Evolutionary conservation across 768 basidiomycete genomes (phyloP), one percentile per base, ranked within the genome.

Genomic region (Psilocybe subaeruginosa): DNA sequence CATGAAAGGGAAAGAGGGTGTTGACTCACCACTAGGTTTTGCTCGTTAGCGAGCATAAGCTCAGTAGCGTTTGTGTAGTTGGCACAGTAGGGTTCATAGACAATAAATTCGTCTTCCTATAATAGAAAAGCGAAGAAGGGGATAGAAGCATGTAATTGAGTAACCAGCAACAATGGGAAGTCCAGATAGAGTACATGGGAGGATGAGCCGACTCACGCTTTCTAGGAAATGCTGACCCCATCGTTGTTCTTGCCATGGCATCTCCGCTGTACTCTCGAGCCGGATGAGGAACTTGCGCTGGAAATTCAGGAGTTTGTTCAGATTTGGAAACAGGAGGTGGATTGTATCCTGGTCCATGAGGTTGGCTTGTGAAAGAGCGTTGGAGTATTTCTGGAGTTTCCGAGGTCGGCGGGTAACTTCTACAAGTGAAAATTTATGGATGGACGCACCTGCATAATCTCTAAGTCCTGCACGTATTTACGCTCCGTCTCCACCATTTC

Each of bases 61-160:
- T 93, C 92, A 65, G 89, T 84, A 8, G 95, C 95, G 64, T 86
- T 89, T 30, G 90, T 91, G 77, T 95, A 95, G 75, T 97, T 97
- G 56, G 92, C 93, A 76, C 95, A 99, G 74, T 97, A 99, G 8
- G 97, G 95, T 71, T 97, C 95, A 74, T 99, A 99, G 37, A 95
- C 93, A 31, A 87, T 85, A 69, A 99, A 99, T 68, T 96, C 95
- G 59, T 94, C 87, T 83, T 99, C 97, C 92, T 98, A 81, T 85
- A 85, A 80, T 82, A 58, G 78, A 73, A 77, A 59, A 70, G 72
- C 61, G 55, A 63, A 43, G 66, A 59, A 58, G 58, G 63, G 50
- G 69, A 71, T 59, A 66, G 62, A 73, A 71, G 69, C 74, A 72
- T 64, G 71, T 39, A 69, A 65, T 66, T 67, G 64, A 73, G 62